Percentiles rank a stretch among this genome's conserved stretches.
These are phyloP conservation scores for Puccinia horiana DNA, from an alignment of 1,284 basidiomycete species.

Conservation along the genomic window DNA sequence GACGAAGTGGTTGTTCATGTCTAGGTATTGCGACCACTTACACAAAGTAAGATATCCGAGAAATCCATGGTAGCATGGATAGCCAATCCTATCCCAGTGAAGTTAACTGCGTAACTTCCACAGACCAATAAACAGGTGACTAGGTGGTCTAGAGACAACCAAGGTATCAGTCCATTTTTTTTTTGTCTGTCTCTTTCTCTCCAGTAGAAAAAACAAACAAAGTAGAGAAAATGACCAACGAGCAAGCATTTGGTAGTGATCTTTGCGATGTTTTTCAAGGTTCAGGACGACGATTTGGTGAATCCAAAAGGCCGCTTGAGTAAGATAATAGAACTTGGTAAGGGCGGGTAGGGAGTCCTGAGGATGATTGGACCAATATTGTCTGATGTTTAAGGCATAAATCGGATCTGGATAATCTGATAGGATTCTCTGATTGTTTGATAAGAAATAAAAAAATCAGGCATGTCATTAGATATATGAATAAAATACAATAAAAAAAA, in stretches of 20 bases:
- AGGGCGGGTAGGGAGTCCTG: constrained; percentile 54
- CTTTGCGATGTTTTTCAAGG: constrained; percentile 57
- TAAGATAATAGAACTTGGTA: constrained; percentile 57
- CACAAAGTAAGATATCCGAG: constrained; percentile 56
- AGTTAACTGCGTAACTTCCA: constrained; percentile 56
- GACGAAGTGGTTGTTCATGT: neutral
- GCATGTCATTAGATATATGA: neutral
- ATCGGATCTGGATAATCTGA: constrained; percentile 31
- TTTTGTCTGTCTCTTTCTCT: neutral
- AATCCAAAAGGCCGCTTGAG: constrained; percentile 58
- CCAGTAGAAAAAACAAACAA: neutral
- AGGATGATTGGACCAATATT: constrained; percentile 53
- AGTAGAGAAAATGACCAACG: constrained; percentile 44
- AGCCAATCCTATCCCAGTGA: constrained; percentile 56
- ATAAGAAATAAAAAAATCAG: neutral
- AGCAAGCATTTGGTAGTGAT: constrained; percentile 58
- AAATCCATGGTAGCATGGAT: constrained; percentile 58
- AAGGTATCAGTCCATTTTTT: neutral
- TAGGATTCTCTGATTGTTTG: constrained; percentile 26
- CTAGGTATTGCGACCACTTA: constrained; percentile 29
- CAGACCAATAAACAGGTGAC: constrained; percentile 57
- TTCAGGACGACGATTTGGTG: constrained; percentile 58
- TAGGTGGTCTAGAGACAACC: constrained; percentile 53
- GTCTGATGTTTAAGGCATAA: constrained; percentile 35
- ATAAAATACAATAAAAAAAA: neutral